Evolutionary conservation across 192 early-diverging fungal species (phyloP), one percentile per base, ranked within the genome.

Genomic region (Coemansia sp.): DNA sequence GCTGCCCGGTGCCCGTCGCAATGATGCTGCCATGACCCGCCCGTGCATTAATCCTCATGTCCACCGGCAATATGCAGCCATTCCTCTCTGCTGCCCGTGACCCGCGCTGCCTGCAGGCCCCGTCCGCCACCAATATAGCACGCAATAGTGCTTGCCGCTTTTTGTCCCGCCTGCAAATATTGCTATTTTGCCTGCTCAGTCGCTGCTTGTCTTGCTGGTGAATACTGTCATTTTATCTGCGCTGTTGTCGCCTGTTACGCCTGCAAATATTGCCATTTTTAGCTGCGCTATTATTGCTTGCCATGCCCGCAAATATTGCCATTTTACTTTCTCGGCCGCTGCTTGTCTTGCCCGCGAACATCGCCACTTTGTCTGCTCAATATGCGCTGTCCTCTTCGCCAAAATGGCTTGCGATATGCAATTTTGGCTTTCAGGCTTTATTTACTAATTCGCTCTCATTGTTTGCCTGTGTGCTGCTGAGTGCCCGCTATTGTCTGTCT

Each of bases 371-470:
- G n/a, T n/a, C n/a, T n/a, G 35, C 35, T 40, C 35, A 40, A 40
- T 40, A 11, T 40, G 35, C 35, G 35, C 35, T 40, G 35, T 5
- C n/a, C 35, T 16, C n/a, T 11, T n/a, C 35, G n/a, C 35, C 9
- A 40, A 40, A 40, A 40, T 40, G 35, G 35, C 35, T 40, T 40
- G 35, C 35, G 35, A 11, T 40, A 5, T 11, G 35, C 35, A 40
- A 40, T 40, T 35, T 40, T 52, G 50, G 50, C 50, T 52, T 50
- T 50, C 48, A 50, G 48, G 25, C 48, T 50, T 50, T 52, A 31
- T 22, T 52, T 52, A 31, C 50, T 52, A 52, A 52, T 52, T 31
- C 31, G 10, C 21, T 6, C n/a, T 9, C 50, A 52, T 52, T 52
- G 50, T 52, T 28, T n/a, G 18, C 18, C 43, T 9, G 7, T 3